Evolutionary conservation across 208 protist species (phyloP).

Genomic region (Leishmania gerbilli): DNA sequence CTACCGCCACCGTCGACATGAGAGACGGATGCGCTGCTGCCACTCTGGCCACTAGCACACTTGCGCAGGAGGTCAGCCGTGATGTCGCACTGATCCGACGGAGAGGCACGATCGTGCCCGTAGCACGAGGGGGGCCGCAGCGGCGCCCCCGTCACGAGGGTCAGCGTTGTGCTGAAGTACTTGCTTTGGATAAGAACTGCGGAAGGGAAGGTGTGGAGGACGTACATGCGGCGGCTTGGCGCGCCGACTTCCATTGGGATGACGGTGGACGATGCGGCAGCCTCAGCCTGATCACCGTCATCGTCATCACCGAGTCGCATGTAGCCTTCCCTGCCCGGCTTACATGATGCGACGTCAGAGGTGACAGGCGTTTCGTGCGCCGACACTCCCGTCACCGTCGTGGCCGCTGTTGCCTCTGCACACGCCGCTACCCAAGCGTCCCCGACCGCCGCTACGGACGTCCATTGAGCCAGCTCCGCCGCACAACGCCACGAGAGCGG

Average conservation of each 20-base stretch:
- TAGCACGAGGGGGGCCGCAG: not conserved
- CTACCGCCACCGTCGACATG: not conserved
- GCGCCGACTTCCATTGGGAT: not conserved
- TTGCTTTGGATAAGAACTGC: conserved; percentile 3
- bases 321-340: not conserved
- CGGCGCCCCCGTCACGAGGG: conserved; percentile 7
- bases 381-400: not conserved
- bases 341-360: not conserved
- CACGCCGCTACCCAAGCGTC: conserved; percentile 21
- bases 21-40: not conserved
- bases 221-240: not conserved
- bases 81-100: not conserved
- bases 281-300: not conserved
- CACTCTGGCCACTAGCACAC: not conserved
- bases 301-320: not conserved
- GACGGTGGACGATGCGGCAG: not conserved
- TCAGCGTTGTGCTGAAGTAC: conserved; percentile 12
- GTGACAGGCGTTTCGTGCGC: not conserved
- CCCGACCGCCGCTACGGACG: conserved; percentile 7
- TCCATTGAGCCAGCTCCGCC: conserved; percentile 34
- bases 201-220: conserved; percentile 9
- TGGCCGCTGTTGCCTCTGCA: not conserved
- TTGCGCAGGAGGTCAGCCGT: not conserved
- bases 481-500: conserved; percentile 36
- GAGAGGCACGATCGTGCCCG: not conserved